A percentile compares a stretch with the other conserved stretches of the same genome.
phyloP scores from a whole-genome alignment of 2,329 filamentous ascomycete genomes.

The Fusarium sp. region DNA sequence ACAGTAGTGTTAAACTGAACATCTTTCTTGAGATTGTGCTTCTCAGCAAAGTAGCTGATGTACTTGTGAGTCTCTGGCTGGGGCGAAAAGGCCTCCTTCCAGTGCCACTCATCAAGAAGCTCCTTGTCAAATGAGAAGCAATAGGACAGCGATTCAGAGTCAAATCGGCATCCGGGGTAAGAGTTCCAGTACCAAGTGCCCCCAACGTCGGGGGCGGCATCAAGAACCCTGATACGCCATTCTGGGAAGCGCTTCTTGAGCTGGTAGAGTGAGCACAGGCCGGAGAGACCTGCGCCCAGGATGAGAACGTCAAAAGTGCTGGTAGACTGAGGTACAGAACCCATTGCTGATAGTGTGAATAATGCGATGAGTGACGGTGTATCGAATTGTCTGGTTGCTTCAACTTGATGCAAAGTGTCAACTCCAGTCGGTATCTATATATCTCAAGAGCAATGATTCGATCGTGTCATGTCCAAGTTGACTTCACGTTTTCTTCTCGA shows the following conservation, averaged over 20 bases:
- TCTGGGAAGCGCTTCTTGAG: slow-evolving; percentile 47
- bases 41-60: slow-evolving; percentile 54
- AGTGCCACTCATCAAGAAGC: slow-evolving; percentile 31
- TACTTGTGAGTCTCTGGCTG: slow-evolving; percentile 53
- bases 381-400: rapidly evolving
- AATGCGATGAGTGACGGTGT: rapidly evolving
- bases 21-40: slow-evolving; percentile 52
- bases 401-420: not conserved
- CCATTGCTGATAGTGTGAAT: slow-evolving; percentile 6
- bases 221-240: slow-evolving; percentile 32
- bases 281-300: slow-evolving; percentile 46
- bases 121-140: slow-evolving; percentile 33
- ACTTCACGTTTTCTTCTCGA: not conserved
- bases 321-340: slow-evolving; percentile 14
- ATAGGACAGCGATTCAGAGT: slow-evolving; percentile 54
- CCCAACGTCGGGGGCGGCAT: slow-evolving; percentile 33
- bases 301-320: slow-evolving; percentile 33
- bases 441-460: not conserved
- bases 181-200: slow-evolving; percentile 43
- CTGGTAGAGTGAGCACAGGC: slow-evolving; percentile 53
- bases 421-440: not conserved
- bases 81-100: slow-evolving; percentile 51
- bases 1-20: slow-evolving; percentile 34
- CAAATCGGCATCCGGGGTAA: slow-evolving; percentile 49
- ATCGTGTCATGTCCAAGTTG: not conserved